phyloP scores from a whole-genome alignment of 768 basidiomycete species.

The Trametes maxima region DNA sequence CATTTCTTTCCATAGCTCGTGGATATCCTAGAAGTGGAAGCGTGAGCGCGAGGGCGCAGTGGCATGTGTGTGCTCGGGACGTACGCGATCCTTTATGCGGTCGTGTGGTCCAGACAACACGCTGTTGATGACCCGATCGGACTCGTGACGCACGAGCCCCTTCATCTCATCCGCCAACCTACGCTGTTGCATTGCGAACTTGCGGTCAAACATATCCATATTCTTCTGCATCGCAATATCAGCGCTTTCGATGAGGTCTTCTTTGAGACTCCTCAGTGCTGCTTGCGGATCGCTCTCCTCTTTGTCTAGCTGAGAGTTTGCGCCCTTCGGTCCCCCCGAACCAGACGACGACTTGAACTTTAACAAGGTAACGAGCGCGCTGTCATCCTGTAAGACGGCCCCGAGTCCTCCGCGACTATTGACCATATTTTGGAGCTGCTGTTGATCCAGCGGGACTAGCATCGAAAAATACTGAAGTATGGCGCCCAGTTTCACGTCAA shows the following conservation, averaged over 20 bases:
- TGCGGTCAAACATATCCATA: slow-evolving; percentile 41
- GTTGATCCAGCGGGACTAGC: background rate
- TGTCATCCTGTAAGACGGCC: background rate
- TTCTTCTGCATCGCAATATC: background rate
- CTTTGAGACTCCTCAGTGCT: background rate
- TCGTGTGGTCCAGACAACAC: slow-evolving; percentile 47
- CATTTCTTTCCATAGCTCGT: slow-evolving; percentile 54
- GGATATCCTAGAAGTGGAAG: slow-evolving; percentile 41
- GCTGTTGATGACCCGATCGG: slow-evolving; percentile 42
- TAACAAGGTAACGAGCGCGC: background rate
- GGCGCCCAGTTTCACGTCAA: background rate
- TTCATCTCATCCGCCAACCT: slow-evolving; percentile 38
- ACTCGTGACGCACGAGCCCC: slow-evolving; percentile 33
- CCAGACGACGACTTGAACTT: background rate
- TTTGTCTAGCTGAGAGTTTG: background rate
- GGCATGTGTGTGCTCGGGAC: slow-evolving; percentile 11
- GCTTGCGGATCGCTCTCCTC: background rate
- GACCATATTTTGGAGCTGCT: background rate
- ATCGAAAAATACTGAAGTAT: background rate
- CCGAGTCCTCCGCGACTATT: background rate
- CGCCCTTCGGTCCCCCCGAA: background rate
- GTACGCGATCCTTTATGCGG: slow-evolving; percentile 41
- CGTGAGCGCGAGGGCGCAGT: background rate
- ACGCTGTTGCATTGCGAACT: slow-evolving; percentile 47
- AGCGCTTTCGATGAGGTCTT: background rate